These are phyloP conservation scores for Globisporangium camurandrum DNA, from an alignment of 352 stramenopile species.

Conservation along the genomic window DNA sequence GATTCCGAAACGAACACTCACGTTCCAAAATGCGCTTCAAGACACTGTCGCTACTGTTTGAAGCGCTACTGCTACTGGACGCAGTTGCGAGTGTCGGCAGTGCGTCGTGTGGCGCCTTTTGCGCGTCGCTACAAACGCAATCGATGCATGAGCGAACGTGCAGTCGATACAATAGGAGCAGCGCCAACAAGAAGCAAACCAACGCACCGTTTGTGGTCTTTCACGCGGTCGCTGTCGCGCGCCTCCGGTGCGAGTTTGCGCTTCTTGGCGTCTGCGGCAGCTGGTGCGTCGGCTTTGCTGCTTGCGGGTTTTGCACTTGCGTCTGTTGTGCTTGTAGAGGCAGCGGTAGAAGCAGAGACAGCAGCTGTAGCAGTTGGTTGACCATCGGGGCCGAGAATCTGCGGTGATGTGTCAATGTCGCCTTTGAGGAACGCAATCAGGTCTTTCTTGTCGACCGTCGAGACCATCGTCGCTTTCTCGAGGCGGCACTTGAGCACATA, in stretches of 20 bases:
- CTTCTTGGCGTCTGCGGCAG: constrained; percentile 31
- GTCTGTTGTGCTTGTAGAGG: neutral
- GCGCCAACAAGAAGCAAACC: neutral
- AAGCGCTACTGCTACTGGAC: neutral
- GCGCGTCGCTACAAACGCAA: constrained; percentile 14
- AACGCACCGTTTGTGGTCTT: constrained; percentile 32
- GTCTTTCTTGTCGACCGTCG: constrained; percentile 85
- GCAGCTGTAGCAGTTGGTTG: constrained; percentile 2
- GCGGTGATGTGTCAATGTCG: constrained; percentile 69
- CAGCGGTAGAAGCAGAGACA: neutral
- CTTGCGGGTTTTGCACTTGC: constrained; percentile 7
- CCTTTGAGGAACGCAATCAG: constrained; percentile 79
- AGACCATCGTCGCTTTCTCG: constrained; percentile 76
- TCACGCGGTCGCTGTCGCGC: constrained; percentile 19
- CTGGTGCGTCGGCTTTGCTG: constrained; percentile 9
- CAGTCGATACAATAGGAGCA: no score
- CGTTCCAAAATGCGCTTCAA: constrained; percentile 65
- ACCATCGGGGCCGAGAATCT: constrained; percentile 39
- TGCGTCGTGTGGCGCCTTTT: constrained; percentile 21
- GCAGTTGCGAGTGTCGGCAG: neutral
- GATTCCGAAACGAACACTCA: constrained; percentile 53
- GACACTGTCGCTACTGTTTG: constrained; percentile 25
- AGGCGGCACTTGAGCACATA: constrained; percentile 80
- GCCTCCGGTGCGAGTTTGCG: constrained; percentile 27
- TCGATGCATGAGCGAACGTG: no score